Evolutionary conservation across 2,329 filamentous ascomycete genomes (phyloP).

Genomic region (Exophiala calicioides): DNA sequence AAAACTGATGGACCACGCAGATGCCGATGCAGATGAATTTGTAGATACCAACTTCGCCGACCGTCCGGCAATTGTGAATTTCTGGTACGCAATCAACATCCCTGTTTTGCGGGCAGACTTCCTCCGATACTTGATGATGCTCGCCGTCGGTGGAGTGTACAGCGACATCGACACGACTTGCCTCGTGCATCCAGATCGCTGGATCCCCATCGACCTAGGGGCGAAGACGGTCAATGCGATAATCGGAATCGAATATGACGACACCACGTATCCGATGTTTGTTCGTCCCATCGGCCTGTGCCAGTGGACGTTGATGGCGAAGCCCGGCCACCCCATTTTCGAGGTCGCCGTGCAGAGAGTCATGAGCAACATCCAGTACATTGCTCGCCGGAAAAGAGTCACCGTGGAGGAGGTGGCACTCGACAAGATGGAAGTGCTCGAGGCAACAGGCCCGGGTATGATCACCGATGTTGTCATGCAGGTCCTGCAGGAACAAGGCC

Average conservation of each 20-base stretch:
- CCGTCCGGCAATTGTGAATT: conserved; percentile 64
- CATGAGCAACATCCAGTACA: conserved; percentile 69
- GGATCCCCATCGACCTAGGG: conserved; percentile 79
- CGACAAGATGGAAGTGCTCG: conserved; percentile 69
- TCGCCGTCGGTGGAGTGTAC: conserved; percentile 79
- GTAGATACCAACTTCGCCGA: conserved; percentile 69
- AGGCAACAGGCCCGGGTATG: conserved; percentile 88
- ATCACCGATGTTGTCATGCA: conserved; percentile 89
- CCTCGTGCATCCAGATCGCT: conserved; percentile 77
- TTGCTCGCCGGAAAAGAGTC: conserved; percentile 53
- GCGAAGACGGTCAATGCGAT: conserved; percentile 78
- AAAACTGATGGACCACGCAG: conserved; percentile 33
- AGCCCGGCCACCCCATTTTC: conserved; percentile 88
- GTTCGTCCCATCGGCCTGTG: conserved; percentile 93
- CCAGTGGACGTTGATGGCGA: conserved; percentile 97
- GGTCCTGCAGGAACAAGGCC: conserved; percentile 47
- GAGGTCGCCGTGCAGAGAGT: conserved; percentile 86
- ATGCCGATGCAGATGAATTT: conserved; percentile 66
- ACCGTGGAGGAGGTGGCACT: conserved; percentile 61
- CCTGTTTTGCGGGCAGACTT: conserved; percentile 77
- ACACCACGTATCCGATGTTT: conserved; percentile 65
- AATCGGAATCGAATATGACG: conserved; percentile 93
- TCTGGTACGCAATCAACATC: conserved; percentile 62
- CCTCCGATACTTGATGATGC: conserved; percentile 71
- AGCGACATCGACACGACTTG: conserved; percentile 89